Evolutionary conservation across 129 eudicot species (phyloP), one percentile per base, ranked within the genome.

Genomic region (Silybum marianum): DNA sequence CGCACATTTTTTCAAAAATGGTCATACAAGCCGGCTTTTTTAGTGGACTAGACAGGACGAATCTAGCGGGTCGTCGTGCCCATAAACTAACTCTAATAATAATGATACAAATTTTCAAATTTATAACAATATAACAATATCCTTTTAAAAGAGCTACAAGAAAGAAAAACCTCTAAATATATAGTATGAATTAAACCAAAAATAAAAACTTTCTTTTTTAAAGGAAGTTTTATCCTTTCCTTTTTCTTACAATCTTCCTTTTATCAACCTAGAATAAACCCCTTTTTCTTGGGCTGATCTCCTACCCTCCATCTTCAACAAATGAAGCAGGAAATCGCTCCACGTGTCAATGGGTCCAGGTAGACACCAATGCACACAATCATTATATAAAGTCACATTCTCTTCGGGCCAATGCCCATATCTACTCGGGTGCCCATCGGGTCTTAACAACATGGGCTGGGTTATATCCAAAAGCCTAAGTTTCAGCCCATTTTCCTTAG

Each of bases 361-460:
- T 81, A 89, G 23, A 74, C 91, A 90, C 89, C 93, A 87, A 90
- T 87, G 91, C 75, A 87, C 88, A 74, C 89, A 90, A 63, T 90
- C 92, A 80, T 88, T 90, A 72, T 83, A 78, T 38, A 87, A 70
- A n/a, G 89, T 81, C 85, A 80, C 88, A 68, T 91, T 91, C 40
- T 85, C 86, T 76, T 62, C 72, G 80, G 92, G 85, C 92, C 88
- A 87, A 69, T 86, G 90, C 48, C 95, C 95, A 84, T 80, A 87
- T 79, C 30, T 88, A 79, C 92, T 88, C 32, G 92, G 95, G 87
- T 91, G 92, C 51, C 95, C 95, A 77, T 91, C 95, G 4, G 95
- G 92, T 82, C 92, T 88, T 85, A 91, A 34, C 80, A 86, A 78
- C 87, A 83, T 76, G 22, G 90, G 79, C 40, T 87, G 85, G 46